Evolutionary conservation across 2,329 filamentous ascomycete species (phyloP).

Genomic region (Aspergillus calidoustus): DNA sequence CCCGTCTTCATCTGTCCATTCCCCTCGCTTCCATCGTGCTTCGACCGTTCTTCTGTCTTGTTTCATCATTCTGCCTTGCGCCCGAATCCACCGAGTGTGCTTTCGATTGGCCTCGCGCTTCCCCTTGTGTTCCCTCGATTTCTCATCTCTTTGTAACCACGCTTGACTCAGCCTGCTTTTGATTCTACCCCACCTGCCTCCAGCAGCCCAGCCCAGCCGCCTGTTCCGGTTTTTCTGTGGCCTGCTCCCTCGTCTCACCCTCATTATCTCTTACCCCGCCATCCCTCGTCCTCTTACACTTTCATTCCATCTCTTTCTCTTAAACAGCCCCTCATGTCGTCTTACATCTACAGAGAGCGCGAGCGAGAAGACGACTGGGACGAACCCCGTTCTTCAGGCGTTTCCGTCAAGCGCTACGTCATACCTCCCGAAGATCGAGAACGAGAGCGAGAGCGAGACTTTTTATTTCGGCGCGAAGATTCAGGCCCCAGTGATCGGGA

Average conservation of each 20-base stretch:
- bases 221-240: background rate
- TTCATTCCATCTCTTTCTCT: constrained; percentile 1
- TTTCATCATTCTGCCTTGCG: constrained; percentile 8
- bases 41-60: background rate
- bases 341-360: constrained; percentile 45
- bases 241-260: constrained; percentile 10
- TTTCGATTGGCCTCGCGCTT: constrained; percentile 4
- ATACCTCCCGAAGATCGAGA: constrained; percentile 46
- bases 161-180: constrained; percentile 15
- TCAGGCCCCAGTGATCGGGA: constrained; percentile 43
- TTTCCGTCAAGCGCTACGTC: constrained; percentile 63
- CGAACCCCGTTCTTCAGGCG: constrained; percentile 44
- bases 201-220: background rate
- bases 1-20: background rate
- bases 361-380: constrained; percentile 49
- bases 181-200: constrained; percentile 9
- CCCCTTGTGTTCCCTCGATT: background rate
- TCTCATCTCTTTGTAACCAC: background rate
- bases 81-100: background rate
- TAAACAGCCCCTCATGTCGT: constrained; percentile 30
- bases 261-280: constrained; percentile 7
- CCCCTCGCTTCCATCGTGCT: background rate
- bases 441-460: constrained; percentile 34
- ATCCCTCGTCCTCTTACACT: constrained; percentile 9
- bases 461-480: constrained; percentile 38